Conservation (phyloP, 306 rosid species). For the Rosa chinensis region DNA sequence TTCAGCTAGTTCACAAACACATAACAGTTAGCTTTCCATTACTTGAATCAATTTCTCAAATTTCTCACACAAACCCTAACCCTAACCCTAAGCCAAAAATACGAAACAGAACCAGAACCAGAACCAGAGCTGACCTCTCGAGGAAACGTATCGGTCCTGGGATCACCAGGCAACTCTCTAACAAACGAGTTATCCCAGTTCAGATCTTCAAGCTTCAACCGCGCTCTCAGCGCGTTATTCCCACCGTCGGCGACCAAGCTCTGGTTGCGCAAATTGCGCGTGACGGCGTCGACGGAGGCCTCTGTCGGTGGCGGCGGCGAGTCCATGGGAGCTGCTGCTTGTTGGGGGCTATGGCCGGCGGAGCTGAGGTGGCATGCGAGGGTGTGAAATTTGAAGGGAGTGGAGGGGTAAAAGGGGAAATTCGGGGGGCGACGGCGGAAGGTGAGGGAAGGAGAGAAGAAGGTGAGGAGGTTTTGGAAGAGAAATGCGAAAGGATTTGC, state of each 20-base stretch:
- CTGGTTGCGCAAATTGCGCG: conserved; percentile 60
- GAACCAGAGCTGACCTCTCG: conserved; percentile 57
- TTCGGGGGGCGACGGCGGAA: conserved; percentile 31
- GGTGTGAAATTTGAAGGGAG: conserved; percentile 7
- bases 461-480: conserved; percentile 36
- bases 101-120: no score
- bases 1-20: conserved; percentile 1
- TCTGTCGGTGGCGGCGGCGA: conserved; percentile 26
- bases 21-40: neutral
- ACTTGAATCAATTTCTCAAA: neutral
- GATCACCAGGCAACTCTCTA: conserved; percentile 71
- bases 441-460: conserved; percentile 14
- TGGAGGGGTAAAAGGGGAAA: conserved; percentile 35
- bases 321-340: conserved; percentile 47
- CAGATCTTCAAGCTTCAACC: conserved; percentile 69
- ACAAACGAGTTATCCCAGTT: conserved; percentile 89
- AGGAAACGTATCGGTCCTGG: conserved; percentile 63
- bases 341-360: conserved; percentile 6
- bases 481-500: conserved; percentile 44
- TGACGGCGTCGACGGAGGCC: conserved; percentile 63
- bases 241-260: conserved; percentile 31
- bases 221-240: neutral
- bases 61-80: conserved; percentile 24
- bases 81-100: neutral
- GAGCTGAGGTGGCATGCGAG: conserved; percentile 37